A percentile compares a stretch with the other conserved stretches of the same genome.
Evolutionary conservation across 2,329 filamentous ascomycete species (phyloP).

Genomic region (Fusarium incarnatum): DNA sequence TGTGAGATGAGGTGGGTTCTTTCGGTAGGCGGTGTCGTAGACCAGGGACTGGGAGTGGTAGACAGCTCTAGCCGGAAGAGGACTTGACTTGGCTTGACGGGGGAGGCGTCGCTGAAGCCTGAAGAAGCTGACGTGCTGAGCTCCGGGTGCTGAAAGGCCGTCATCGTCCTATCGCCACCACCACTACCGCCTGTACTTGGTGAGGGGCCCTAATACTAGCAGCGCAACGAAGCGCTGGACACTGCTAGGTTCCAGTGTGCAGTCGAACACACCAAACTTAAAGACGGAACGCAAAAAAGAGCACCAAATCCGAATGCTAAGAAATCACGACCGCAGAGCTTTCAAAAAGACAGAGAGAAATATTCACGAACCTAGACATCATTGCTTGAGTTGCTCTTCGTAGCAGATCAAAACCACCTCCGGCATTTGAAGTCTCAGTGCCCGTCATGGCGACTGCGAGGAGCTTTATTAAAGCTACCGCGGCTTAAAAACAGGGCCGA

Average conservation of each 20-base stretch:
- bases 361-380: constrained; percentile 69
- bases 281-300: not conserved
- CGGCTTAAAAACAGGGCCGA: constrained; percentile 41
- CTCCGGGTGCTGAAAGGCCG: constrained; percentile 34
- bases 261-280: constrained; percentile 1
- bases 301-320: not conserved
- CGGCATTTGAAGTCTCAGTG: constrained; percentile 58
- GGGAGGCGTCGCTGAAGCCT: constrained; percentile 17
- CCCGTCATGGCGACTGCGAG: constrained; percentile 59
- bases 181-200: constrained; percentile 15
- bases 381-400: constrained; percentile 71
- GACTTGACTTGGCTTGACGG: constrained; percentile 33
- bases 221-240: not conserved
- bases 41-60: constrained; percentile 20
- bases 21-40: constrained; percentile 41
- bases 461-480: constrained; percentile 42
- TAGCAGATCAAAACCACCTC: constrained; percentile 67
- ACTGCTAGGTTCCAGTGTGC: not conserved
- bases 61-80: constrained; percentile 43
- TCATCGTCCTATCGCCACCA: constrained; percentile 37
- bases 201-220: constrained; percentile 26
- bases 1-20: constrained; percentile 36
- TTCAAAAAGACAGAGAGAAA: constrained; percentile 39
- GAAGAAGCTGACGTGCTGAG: constrained; percentile 26
- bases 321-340: not conserved